phyloP scores from a whole-genome alignment of 306 rosid genomes.

The Gastrolobium bilobum region DNA sequence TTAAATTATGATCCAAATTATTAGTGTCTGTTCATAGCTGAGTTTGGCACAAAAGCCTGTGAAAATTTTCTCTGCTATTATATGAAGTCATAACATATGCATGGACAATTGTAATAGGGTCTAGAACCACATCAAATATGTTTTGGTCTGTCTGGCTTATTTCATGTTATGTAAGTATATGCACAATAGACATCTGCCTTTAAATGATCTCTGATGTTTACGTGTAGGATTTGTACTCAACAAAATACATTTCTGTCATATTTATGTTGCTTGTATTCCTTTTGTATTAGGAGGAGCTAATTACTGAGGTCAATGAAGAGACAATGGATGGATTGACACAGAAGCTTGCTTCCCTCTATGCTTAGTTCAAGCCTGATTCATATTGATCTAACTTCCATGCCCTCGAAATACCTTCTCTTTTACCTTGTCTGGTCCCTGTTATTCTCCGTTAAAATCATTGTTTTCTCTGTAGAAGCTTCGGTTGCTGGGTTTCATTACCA shows the following conservation, averaged over 20 bases:
- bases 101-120: slow-evolving; percentile 17
- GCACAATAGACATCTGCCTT: not conserved
- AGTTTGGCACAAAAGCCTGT: not conserved
- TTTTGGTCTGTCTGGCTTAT: slow-evolving; percentile 11
- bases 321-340: too few species aligned
- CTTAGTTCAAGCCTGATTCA: too few species aligned
- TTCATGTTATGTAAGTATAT: not conserved
- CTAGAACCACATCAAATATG: slow-evolving; percentile 6
- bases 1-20: slow-evolving; percentile 7
- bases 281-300: too few species aligned
- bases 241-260: not conserved
- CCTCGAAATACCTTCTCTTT: too few species aligned
- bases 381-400: too few species aligned
- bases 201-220: not conserved
- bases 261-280: not conserved
- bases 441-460: too few species aligned
- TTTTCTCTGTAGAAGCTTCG: too few species aligned
- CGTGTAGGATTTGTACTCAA: not conserved
- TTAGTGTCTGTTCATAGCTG: not conserved
- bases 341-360: too few species aligned
- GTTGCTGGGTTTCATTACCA: too few species aligned
- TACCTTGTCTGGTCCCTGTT: too few species aligned
- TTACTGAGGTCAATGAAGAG: too few species aligned
- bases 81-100: not conserved
- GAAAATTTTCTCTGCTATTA: not conserved